Percentiles rank a stretch among this genome's conserved stretches.
phyloP scores from a whole-genome alignment of 2,329 filamentous ascomycete species.

The Aspergillus melleus region DNA sequence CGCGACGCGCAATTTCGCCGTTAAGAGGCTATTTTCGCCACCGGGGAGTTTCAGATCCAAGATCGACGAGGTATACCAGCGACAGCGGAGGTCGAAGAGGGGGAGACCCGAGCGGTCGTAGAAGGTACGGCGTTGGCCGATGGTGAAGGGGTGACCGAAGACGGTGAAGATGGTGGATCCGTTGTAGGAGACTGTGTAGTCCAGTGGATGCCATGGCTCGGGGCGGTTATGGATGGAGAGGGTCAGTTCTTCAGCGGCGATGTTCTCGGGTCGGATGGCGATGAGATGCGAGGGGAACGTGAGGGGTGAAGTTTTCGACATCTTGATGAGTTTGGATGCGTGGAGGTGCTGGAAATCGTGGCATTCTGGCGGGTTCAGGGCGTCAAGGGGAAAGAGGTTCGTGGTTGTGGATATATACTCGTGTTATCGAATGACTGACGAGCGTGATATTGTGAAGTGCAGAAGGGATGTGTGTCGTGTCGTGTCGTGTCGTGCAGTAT shows the following conservation, averaged over 20 bases:
- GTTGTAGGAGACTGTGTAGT: conserved; percentile 13
- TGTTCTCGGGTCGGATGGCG: conserved; percentile 15
- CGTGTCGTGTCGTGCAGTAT: no score
- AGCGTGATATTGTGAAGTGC: neutral
- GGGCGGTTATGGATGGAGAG: conserved; percentile 14
- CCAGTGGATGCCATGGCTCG: conserved; percentile 20
- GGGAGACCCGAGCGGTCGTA: conserved; percentile 16
- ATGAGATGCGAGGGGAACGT: conserved; percentile 9
- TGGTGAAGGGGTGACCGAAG: conserved; percentile 15
- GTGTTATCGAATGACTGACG: no score
- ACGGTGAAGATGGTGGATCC: conserved; percentile 13
- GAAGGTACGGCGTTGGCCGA: conserved; percentile 16
- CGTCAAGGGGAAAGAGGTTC: neutral
- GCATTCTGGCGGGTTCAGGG: no score
- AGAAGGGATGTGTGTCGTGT: neutral
- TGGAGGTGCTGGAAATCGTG: no score
- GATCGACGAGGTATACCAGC: conserved; percentile 17
- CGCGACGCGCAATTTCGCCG: conserved; percentile 17
- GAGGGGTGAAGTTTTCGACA: neutral
- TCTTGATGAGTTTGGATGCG: neutral
- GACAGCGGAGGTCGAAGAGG: conserved; percentile 17
- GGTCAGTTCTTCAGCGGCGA: conserved; percentile 8
- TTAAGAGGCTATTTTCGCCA: conserved; percentile 7
- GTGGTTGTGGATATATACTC: neutral
- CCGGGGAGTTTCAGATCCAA: conserved; percentile 16